Evolutionary conservation across 2,329 filamentous ascomycete genomes (phyloP).

Genomic region (Emericellopsis atlantica): DNA sequence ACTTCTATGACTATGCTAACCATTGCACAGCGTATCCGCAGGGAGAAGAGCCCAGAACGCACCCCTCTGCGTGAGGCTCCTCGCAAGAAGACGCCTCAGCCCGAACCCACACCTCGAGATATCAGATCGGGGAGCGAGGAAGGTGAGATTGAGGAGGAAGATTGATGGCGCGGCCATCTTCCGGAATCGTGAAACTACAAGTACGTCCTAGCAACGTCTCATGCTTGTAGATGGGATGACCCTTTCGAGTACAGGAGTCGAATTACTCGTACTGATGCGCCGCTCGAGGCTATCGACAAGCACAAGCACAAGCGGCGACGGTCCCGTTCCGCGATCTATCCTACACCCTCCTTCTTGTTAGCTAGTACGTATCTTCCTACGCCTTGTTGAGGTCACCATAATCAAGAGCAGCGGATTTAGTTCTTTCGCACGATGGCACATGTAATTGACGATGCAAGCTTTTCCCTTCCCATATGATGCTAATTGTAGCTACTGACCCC

Average conservation of each 20-base stretch:
- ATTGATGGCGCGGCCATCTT: constrained; percentile 1
- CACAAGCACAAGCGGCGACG: too few species aligned
- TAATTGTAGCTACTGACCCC: constrained; percentile 3
- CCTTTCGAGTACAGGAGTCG: not conserved
- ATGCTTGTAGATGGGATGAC: not conserved
- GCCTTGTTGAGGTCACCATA: too few species aligned
- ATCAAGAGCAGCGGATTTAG: too few species aligned
- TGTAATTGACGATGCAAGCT: not conserved
- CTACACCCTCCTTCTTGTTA: not conserved
- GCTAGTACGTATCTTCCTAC: constrained; percentile 1
- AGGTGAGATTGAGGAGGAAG: constrained; percentile 86
- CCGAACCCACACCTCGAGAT: constrained; percentile 26
- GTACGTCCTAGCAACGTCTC: constrained; percentile 1
- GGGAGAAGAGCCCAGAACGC: constrained; percentile 47
- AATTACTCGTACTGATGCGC: too few species aligned
- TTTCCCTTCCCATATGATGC: not conserved
- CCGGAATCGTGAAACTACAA: not conserved
- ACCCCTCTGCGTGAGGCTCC: constrained; percentile 45
- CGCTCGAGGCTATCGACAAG: too few species aligned
- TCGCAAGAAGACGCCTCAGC: constrained; percentile 43
- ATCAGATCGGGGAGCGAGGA: constrained; percentile 75
- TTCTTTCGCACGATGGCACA: not conserved
- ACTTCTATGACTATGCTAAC: constrained; percentile 11
- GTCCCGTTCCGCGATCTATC: too few species aligned
- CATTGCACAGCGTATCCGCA: constrained; percentile 36